Evolutionary conservation across 805 yeast genomes (phyloP).

Genomic region (Hanseniaspora opuntiae): DNA sequence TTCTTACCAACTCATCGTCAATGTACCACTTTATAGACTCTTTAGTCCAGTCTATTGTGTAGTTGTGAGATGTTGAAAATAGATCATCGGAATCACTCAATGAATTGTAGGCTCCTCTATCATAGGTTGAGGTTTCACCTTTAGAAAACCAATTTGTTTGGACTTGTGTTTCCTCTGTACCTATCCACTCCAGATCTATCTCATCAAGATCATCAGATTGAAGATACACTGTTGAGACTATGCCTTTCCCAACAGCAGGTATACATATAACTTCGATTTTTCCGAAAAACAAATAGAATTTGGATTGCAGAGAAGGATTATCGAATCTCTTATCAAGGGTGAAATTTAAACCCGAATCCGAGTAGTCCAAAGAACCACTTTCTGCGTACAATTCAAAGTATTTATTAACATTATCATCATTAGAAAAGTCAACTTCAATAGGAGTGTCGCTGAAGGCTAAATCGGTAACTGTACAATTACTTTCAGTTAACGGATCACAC

Average conservation of each 20-base stretch:
- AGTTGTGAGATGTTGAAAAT: constrained; percentile 50
- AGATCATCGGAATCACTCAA: constrained; percentile 35
- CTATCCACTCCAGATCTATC: constrained; percentile 78
- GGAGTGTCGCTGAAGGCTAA: constrained; percentile 49
- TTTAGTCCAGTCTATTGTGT: constrained; percentile 73
- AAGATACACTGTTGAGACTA: constrained; percentile 66
- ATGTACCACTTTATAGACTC: constrained; percentile 54
- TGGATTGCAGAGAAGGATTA: constrained; percentile 64
- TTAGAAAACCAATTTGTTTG: constrained; percentile 73
- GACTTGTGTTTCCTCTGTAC: constrained; percentile 60
- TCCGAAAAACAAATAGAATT: constrained; percentile 82
- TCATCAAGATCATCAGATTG: constrained; percentile 82
- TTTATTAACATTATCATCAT: constrained; percentile 26
- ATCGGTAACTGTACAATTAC: constrained; percentile 33
- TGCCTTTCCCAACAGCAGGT: constrained; percentile 67
- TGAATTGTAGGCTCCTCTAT: constrained; percentile 60
- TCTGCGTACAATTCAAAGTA: constrained; percentile 32
- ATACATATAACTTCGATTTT: constrained; percentile 56
- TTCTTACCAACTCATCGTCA: constrained; percentile 59
- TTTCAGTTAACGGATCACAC: constrained; percentile 35
- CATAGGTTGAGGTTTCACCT: constrained; percentile 64
- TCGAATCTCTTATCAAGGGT: constrained; percentile 51
- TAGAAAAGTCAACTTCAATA: constrained; percentile 38
- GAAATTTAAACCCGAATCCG: constrained; percentile 47
- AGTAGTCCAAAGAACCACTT: constrained; percentile 34